Conservation (phyloP, 805 yeast genomes). For the Osmozyma mogii region DNA sequence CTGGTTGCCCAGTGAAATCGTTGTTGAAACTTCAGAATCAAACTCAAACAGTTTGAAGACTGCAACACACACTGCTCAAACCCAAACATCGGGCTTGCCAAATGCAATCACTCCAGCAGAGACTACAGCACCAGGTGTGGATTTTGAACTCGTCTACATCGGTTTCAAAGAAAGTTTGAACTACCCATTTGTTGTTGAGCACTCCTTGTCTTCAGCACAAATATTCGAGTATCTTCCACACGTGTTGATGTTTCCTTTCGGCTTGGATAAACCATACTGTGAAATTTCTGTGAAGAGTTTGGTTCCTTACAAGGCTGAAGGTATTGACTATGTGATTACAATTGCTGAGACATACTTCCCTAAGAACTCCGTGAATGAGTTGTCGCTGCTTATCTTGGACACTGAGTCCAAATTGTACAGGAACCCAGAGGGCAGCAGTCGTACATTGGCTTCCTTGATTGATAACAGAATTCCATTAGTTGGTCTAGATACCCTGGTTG, state of each 20-base stretch:
- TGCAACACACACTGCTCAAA: slow-evolving; percentile 15
- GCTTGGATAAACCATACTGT: slow-evolving; percentile 17
- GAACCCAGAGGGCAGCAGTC: slow-evolving; percentile 47
- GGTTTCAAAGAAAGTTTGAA: slow-evolving; percentile 77
- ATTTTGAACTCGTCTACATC: slow-evolving; percentile 52
- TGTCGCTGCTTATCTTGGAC: slow-evolving; percentile 45
- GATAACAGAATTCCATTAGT: slow-evolving; percentile 61
- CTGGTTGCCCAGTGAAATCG: slow-evolving; percentile 32
- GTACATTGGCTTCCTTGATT: slow-evolving; percentile 56
- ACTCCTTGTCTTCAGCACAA: slow-evolving; percentile 74
- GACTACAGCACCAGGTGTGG: slow-evolving; percentile 36
- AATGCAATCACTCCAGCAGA: slow-evolving; percentile 67
- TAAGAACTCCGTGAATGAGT: slow-evolving; percentile 33
- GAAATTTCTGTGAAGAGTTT: slow-evolving; percentile 57
- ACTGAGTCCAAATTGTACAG: slow-evolving; percentile 52
- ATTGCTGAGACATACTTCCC: slow-evolving; percentile 89
- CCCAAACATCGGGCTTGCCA: slow-evolving; percentile 50
- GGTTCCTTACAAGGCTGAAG: slow-evolving; percentile 61
- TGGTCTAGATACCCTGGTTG: slow-evolving; percentile 24
- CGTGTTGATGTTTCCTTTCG: slow-evolving; percentile 59
- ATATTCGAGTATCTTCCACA: slow-evolving; percentile 79
- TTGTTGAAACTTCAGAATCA: slow-evolving; percentile 20
- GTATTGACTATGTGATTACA: slow-evolving; percentile 60
- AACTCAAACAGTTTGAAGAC: slow-evolving; percentile 15
- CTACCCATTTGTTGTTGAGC: slow-evolving; percentile 73